Conservation (phyloP, 148 eudicot genomes). For the Cornus controversa region DNA sequence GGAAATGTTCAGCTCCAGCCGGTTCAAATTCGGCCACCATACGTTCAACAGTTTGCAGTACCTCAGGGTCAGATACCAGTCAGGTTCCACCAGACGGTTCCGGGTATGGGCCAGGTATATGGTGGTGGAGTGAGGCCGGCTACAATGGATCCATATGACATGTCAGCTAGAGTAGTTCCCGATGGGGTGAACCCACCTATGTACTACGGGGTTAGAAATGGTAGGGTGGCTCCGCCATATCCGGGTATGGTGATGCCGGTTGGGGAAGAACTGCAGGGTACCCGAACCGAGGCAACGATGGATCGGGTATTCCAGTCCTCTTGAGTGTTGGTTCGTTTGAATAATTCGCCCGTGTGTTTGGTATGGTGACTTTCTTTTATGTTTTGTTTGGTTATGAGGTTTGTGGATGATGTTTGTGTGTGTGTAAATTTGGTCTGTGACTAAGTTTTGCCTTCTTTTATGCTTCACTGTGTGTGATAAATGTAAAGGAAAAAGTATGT, state of each 20-base stretch:
- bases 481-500: no score
- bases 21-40: conserved; percentile 37
- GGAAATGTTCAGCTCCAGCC: conserved; percentile 40
- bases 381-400: not conserved
- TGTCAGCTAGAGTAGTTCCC: conserved; percentile 22
- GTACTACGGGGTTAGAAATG: no score
- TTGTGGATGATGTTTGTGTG: conserved; percentile 5
- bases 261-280: conserved; percentile 50
- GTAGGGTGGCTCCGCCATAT: conserved; percentile 39
- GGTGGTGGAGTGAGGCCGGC: conserved; percentile 31
- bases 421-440: not conserved
- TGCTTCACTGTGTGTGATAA: no score
- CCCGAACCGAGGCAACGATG: conserved; percentile 33
- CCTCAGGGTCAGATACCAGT: conserved; percentile 45
- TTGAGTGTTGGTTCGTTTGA: not conserved
- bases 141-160: conserved; percentile 38
- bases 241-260: conserved; percentile 48
- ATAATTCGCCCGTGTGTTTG: not conserved
- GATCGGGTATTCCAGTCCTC: conserved; percentile 31
- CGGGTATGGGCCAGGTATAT: conserved; percentile 47
- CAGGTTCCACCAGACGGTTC: conserved; percentile 29
- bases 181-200: conserved; percentile 38
- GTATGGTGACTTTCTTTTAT: not conserved
- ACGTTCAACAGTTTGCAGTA: conserved; percentile 30
- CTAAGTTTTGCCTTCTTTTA: not conserved